Conservation (phyloP, 2,329 filamentous ascomycete species). For the Penicillium sp. region DNA sequence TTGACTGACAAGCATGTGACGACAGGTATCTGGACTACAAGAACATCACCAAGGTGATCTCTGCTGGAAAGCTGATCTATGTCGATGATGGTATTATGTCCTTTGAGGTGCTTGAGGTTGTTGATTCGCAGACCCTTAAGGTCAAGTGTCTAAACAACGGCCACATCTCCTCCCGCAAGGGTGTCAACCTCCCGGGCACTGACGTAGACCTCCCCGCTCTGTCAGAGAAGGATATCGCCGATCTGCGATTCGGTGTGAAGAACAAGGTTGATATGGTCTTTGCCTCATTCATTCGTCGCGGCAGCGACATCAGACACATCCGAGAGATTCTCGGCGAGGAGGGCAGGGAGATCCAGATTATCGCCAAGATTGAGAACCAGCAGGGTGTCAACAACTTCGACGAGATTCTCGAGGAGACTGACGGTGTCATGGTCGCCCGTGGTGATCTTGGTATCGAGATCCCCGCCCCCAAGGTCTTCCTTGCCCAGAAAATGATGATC, state of each 20-base stretch:
- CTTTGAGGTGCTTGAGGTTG: conserved; percentile 84
- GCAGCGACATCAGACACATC: conserved; percentile 88
- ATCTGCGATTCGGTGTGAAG: conserved; percentile 94
- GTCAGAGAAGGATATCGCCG: conserved; percentile 95
- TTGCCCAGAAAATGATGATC: conserved; percentile 99
- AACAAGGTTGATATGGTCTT: conserved; percentile 99
- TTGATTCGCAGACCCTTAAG: conserved; percentile 83
- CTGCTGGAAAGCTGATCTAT: conserved; percentile 87
- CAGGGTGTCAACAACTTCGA: conserved; percentile 99
- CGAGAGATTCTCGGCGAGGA: conserved; percentile 85
- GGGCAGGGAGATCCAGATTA: conserved; percentile 96
- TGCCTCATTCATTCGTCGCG: conserved; percentile 94
- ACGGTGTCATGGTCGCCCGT: conserved; percentile 99
- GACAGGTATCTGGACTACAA: conserved; percentile 94
- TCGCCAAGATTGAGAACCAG: conserved; percentile 99
- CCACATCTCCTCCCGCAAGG: conserved; percentile 98
- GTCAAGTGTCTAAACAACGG: conserved; percentile 92
- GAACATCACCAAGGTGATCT: conserved; percentile 99
- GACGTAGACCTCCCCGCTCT: conserved; percentile 96
- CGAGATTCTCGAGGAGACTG: conserved; percentile 91
- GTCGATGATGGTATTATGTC: conserved; percentile 97
- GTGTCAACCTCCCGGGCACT: conserved; percentile 97
- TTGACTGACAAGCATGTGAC: conserved; percentile 16
- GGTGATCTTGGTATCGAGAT: conserved; percentile 99
- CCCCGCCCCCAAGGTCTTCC: conserved; percentile 95